Evolutionary conservation across 495 filamentous ascomycete species (phyloP).

Genomic region (Penicillium nucicola): DNA sequence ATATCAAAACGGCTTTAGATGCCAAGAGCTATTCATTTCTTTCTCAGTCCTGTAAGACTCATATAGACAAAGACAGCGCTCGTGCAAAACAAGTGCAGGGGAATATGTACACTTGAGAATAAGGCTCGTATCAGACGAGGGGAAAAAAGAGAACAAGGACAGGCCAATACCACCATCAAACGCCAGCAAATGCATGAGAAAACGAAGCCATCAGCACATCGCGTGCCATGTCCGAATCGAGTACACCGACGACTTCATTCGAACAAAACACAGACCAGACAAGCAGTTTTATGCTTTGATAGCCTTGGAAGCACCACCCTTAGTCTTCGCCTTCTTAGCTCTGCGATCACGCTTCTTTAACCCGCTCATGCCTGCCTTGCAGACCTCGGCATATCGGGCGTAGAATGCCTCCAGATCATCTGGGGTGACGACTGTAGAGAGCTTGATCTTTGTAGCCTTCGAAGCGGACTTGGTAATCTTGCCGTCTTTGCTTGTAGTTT

Average conservation of each 20-base stretch:
- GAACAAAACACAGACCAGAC: not conserved
- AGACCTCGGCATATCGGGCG: constrained; percentile 82
- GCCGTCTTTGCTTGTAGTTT: constrained; percentile 21
- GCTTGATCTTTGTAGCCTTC: constrained; percentile 61
- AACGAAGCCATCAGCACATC: constrained; percentile 6
- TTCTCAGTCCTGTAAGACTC: not conserved
- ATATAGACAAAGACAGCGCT: constrained; percentile 4
- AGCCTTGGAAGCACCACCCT: constrained; percentile 52
- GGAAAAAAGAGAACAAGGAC: constrained; percentile 6
- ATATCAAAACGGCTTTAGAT: not conserved
- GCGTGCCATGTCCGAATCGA: not conserved
- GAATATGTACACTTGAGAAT: constrained; percentile 22
- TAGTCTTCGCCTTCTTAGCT: constrained; percentile 68
- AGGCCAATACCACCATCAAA: constrained; percentile 15
- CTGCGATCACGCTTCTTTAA: constrained; percentile 94
- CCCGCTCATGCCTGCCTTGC: constrained; percentile 80
- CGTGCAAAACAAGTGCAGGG: constrained; percentile 5
- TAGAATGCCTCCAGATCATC: constrained; percentile 79
- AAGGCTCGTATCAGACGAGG: constrained; percentile 8
- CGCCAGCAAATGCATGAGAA: constrained; percentile 24
- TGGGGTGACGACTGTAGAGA: constrained; percentile 78
- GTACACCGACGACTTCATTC: not conserved
- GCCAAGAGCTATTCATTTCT: not conserved
- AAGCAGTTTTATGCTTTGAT: constrained; percentile 37
- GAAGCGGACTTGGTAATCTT: constrained; percentile 31